Conservation (phyloP, 1,139 yeast genomes). For the Suhomyces terraborum region DNA sequence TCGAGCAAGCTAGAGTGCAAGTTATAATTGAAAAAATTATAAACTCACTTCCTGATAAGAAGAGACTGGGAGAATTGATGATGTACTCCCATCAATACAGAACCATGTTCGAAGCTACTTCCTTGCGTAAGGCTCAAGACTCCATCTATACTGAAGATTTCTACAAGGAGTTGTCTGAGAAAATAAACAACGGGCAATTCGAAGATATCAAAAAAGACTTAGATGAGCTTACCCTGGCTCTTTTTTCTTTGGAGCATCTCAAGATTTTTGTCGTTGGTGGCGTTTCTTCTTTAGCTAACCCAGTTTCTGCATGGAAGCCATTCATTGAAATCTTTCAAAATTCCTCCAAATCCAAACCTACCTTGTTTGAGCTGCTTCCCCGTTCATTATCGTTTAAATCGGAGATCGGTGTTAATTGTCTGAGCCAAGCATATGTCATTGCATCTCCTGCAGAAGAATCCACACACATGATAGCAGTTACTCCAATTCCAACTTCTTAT, state of each 20-base stretch:
- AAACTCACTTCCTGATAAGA: slow-evolving; percentile 74
- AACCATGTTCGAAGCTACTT: slow-evolving; percentile 54
- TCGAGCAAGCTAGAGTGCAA: slow-evolving; percentile 71
- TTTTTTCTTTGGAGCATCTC: slow-evolving; percentile 63
- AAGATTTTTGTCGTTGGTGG: slow-evolving; percentile 77
- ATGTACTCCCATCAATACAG: slow-evolving; percentile 63
- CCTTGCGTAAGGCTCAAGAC: slow-evolving; percentile 71
- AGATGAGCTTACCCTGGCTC: slow-evolving; percentile 53
- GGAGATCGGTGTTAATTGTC: slow-evolving; percentile 54
- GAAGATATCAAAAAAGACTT: slow-evolving; percentile 52
- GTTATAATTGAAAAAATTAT: slow-evolving; percentile 73
- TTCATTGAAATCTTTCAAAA: slow-evolving; percentile 34
- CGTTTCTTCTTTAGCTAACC: slow-evolving; percentile 47
- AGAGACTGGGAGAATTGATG: slow-evolving; percentile 78
- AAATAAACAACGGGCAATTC: slow-evolving; percentile 56
- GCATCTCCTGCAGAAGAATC: slow-evolving; percentile 88
- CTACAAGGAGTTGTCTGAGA: slow-evolving; percentile 49
- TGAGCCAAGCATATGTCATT: slow-evolving; percentile 60
- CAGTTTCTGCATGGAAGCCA: slow-evolving; percentile 64
- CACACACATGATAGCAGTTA: slow-evolving; percentile 64
- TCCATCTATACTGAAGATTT: slow-evolving; percentile 62
- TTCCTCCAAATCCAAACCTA: slow-evolving; percentile 7
- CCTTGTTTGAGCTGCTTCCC: slow-evolving; percentile 44
- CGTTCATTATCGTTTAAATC: slow-evolving; percentile 58
- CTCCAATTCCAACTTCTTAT: slow-evolving; percentile 67